Percentiles rank a stretch among this genome's conserved stretches.
phyloP scores from a whole-genome alignment of 2,329 filamentous ascomycete species.

The Whalleya microplaca region DNA sequence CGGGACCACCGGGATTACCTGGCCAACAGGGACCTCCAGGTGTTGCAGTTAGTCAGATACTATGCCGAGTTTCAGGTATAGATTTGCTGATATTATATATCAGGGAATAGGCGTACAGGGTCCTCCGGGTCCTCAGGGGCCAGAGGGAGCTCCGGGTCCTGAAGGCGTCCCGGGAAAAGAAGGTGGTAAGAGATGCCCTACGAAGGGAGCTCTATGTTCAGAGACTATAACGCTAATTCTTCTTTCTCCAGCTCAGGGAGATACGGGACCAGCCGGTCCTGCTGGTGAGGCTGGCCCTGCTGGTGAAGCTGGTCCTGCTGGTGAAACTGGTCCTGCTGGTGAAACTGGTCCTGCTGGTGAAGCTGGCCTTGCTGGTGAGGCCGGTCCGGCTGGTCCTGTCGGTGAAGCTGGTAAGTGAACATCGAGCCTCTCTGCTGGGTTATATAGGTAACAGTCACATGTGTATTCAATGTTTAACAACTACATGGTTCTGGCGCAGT shows the following conservation, averaged over 20 bases:
- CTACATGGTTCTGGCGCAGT: not conserved
- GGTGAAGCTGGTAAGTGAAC: not conserved
- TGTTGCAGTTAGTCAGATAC: not conserved
- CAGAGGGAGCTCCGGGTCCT: slow-evolving; percentile 8
- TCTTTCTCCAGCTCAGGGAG: not conserved
- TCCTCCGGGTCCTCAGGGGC: not conserved
- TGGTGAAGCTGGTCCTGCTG: not conserved
- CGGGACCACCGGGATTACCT: not conserved
- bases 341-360: not conserved
- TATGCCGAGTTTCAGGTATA: not conserved
- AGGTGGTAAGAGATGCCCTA: not conserved
- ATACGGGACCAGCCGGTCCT: not conserved
- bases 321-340: not conserved
- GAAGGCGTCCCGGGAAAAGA: not conserved
- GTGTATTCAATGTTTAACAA: not conserved
- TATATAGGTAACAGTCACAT: not conserved
- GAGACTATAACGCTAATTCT: not conserved
- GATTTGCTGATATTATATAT: not conserved
- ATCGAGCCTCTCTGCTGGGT: not conserved
- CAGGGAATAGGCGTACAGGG: not conserved
- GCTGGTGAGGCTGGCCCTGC: not conserved
- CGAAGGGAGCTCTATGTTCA: not conserved
- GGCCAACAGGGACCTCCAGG: not conserved
- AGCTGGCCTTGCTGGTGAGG: not conserved
- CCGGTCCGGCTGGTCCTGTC: not conserved